Base-by-base conservation (phyloP, 257 asterid species). In the Solanum rostratum region DNA sequence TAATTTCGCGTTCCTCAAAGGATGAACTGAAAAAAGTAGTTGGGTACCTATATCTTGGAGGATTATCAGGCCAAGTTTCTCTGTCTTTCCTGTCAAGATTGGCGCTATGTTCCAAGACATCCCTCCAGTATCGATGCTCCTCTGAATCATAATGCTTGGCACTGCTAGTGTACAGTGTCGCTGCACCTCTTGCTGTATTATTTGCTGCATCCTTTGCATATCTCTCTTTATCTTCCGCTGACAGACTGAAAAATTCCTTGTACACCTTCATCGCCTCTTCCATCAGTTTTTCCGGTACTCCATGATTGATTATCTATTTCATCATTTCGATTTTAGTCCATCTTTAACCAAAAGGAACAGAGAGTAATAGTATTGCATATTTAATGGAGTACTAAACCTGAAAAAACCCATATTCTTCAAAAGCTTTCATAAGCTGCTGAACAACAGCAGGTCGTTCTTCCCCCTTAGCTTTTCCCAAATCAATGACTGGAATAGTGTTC, bases 251-350 rank as follows among this genome's bases (percentile, higher is more conserved):
- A 18, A 76, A 76, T 24, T 76, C 81, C 29, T 76, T 50, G 81
- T 49, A 76, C 62, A 76, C 78, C 76, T 81, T 60, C 86, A 76
- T 14, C 3, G 79, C 76, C 10, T 84, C 74, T 3, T 37, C 41
- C 86, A 76, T 84, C 20, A 76, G 33, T n/a, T 76, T 13, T 59
- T 76, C 84, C 2, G 79, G 13, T 18, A 84, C 84, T 45, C 86
- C 86, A 29, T 84, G 86, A 57, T 84, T 84, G 62, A 76, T 84
- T 18, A 74, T 37, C 81, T 74, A 1, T 46, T 74, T 46, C 22
- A 74, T 10, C 24, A 46, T 66, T 43, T 70, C 79, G 5, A 6
- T 39, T 63, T 30, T 14, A 33, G 15, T 15, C 15, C 74, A 15
- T 65, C 0, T 65, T 14, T 10, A 19, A 33, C 39, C 39, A 33